Percentiles rank a stretch among this genome's conserved stretches.
These are phyloP conservation scores for Aureobasidium uvarum DNA, from an alignment of 2,329 filamentous ascomycete species.

Conservation along the genomic window DNA sequence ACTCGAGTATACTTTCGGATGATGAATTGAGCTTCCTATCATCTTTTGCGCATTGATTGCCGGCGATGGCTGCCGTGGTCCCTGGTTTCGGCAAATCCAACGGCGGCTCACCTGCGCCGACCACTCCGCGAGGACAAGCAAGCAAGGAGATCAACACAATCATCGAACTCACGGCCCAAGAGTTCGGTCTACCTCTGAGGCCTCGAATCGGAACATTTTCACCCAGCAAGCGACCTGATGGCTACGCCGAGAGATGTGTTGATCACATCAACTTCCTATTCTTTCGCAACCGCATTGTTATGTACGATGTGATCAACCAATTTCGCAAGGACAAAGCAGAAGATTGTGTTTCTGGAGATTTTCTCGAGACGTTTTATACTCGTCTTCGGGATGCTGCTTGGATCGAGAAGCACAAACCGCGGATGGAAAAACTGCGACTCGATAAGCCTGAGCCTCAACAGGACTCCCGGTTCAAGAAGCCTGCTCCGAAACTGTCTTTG, in stretches of 20 bases:
- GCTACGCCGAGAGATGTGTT: constrained; percentile 14
- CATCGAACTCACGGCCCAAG: constrained; percentile 7
- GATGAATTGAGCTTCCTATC: background rate
- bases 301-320: constrained; percentile 24
- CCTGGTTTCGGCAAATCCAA: constrained; percentile 9
- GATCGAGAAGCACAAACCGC: constrained; percentile 20
- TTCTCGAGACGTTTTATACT: background rate
- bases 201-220: constrained; percentile 20
- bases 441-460: background rate
- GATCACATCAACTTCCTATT: constrained; percentile 27
- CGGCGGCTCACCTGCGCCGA: constrained; percentile 19
- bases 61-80: constrained; percentile 6
- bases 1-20: rapidly evolving
- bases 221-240: constrained; percentile 9
- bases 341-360: background rate
- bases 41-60: background rate
- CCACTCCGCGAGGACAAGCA: constrained; percentile 25
- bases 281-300: constrained; percentile 26
- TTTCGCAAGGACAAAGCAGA: constrained; percentile 20
- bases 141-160: constrained; percentile 27
- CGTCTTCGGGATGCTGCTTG: constrained; percentile 10
- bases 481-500: constrained; percentile 3
- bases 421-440: background rate
- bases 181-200: constrained; percentile 20
- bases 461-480: background rate